These are phyloP conservation scores for Diversispora epigaea DNA, from an alignment of 192 early-diverging fungal species.

Conservation along the genomic window DNA sequence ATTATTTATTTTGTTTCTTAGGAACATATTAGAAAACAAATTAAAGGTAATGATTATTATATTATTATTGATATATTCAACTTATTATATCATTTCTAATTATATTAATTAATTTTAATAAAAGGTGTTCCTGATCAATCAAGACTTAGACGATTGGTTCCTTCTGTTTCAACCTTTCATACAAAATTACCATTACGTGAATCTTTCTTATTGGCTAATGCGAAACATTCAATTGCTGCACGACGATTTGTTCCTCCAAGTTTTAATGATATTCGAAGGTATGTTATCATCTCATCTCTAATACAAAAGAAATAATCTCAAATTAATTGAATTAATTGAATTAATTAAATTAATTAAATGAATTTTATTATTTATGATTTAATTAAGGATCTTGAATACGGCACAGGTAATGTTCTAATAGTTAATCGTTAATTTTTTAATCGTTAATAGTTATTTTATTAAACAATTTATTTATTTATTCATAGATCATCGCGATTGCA, in stretches of 20 bases:
- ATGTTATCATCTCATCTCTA: not conserved
- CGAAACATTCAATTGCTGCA: constrained; percentile 65
- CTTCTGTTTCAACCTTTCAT: constrained; percentile 81
- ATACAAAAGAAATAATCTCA: not conserved
- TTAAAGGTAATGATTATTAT: constrained; percentile 36
- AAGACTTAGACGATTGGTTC: constrained; percentile 74
- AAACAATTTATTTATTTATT: not conserved
- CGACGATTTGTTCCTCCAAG: constrained; percentile 84
- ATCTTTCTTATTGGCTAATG: constrained; percentile 72
- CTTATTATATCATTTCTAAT: not conserved
- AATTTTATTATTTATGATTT: not conserved
- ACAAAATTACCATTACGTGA: constrained; percentile 74
- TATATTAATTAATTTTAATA: not conserved
- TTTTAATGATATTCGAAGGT: constrained; percentile 88
- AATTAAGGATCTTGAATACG: constrained; percentile 72
- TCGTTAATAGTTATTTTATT: not conserved
- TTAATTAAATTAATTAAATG: not conserved
- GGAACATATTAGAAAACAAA: constrained; percentile 53
- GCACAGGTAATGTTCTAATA: constrained; percentile 61
- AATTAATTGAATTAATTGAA: too few relatives aligned
- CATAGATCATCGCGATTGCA: constrained; percentile 63
- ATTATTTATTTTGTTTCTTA: constrained; percentile 24
- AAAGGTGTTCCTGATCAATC: constrained; percentile 65
- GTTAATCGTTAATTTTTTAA: not conserved
- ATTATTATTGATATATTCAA: not conserved